Evolutionary conservation across 176 grass and related monocot genomes (phyloP).

Genomic region (Carex myosuroides): DNA sequence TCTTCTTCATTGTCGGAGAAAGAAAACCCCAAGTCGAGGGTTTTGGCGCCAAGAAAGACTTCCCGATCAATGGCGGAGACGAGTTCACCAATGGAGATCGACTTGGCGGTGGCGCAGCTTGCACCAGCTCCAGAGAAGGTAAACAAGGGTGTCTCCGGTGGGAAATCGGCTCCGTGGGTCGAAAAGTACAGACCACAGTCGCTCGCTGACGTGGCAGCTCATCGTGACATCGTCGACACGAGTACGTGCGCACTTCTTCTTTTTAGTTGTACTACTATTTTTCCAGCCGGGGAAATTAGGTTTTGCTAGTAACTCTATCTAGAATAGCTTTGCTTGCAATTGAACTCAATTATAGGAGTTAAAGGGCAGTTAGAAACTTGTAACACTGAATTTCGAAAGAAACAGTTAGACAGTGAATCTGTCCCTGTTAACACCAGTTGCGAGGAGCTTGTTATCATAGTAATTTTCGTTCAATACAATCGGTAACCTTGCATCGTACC

Average conservation of each 20-base stretch:
- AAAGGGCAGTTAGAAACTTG: background rate
- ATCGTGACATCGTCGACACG: constrained; percentile 91
- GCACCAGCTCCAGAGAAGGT: constrained; percentile 22
- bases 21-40: background rate
- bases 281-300: background rate
- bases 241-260: constrained; percentile 32
- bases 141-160: constrained; percentile 22
- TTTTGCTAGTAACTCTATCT: background rate
- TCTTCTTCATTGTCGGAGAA: background rate
- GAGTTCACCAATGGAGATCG: constrained; percentile 75
- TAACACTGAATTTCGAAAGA: background rate
- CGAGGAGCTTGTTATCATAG: background rate
- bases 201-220: constrained; percentile 85
- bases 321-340: background rate
- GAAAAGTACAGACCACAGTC: constrained; percentile 95
- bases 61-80: constrained; percentile 40
- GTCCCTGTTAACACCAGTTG: background rate
- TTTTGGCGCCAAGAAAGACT: constrained; percentile 43
- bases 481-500: background rate
- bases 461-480: background rate
- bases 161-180: constrained; percentile 79
- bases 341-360: background rate
- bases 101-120: constrained; percentile 34
- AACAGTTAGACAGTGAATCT: background rate
- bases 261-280: background rate